Evolutionary conservation across 1,284 basidiomycete genomes (phyloP).

Genomic region (Leccinum subrobustum): DNA sequence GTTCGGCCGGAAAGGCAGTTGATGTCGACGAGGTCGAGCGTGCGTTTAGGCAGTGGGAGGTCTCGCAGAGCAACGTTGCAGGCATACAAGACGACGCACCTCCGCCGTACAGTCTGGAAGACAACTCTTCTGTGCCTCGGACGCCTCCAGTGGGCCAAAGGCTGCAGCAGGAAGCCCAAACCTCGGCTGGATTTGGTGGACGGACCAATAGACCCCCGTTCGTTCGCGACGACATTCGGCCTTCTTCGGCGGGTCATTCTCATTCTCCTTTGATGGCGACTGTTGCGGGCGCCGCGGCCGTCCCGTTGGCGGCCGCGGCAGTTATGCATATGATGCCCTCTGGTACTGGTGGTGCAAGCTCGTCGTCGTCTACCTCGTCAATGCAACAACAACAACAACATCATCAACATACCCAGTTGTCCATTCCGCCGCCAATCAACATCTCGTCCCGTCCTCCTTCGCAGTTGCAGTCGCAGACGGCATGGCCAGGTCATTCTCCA

Average conservation of each 20-base stretch:
- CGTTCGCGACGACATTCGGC: conserved; percentile 7
- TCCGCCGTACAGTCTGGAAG: conserved; percentile 66
- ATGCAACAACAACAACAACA: not conserved
- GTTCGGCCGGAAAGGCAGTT: not conserved
- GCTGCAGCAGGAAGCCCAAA: not conserved
- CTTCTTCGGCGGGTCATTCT: not conserved
- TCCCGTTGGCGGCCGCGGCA: conserved; percentile 4
- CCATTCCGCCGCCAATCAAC: conserved; percentile 14
- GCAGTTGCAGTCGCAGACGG: not conserved
- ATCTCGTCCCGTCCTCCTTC: conserved; percentile 14
- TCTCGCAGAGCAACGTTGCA: not conserved
- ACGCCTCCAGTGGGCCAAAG: not conserved
- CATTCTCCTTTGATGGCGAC: not conserved
- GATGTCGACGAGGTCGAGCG: conserved; percentile 11
- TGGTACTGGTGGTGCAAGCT: not conserved
- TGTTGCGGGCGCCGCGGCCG: not conserved
- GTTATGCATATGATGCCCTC: conserved; percentile 1
- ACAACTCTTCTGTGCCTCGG: conserved; percentile 30
- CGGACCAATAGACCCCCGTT: not conserved
- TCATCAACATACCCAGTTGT: not conserved
- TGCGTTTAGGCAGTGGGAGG: conserved; percentile 19
- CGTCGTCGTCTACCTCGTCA: not conserved
- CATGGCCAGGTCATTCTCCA: not conserved
- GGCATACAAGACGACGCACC: conserved; percentile 46
- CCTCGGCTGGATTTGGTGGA: not conserved